phyloP scores from a whole-genome alignment of 202 grass and related monocot species.

The Panicum hallii region DNA sequence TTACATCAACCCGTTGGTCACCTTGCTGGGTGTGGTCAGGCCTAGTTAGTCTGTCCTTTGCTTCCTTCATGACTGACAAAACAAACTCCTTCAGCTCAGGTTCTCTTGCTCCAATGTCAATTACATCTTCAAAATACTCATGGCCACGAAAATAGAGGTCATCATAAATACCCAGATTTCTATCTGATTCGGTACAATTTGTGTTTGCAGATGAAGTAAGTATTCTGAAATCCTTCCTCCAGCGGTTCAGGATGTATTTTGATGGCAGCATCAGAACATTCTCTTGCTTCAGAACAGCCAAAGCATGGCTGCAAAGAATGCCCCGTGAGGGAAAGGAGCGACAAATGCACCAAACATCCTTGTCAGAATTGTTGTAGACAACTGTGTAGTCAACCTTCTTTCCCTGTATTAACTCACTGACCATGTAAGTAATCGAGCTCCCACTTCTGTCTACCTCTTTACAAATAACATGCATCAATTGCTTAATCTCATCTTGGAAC shows the following conservation, averaged over 20 bases:
- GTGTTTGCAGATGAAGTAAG: constrained; percentile 48
- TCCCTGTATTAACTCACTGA: constrained; percentile 83
- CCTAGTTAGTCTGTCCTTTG: constrained; percentile 66
- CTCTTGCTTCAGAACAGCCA: constrained; percentile 84
- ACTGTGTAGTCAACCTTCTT: constrained; percentile 92
- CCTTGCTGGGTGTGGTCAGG: constrained; percentile 51
- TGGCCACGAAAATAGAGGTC: constrained; percentile 65
- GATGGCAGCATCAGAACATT: constrained; percentile 79
- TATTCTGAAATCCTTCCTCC: constrained; percentile 95
- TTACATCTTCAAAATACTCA: constrained; percentile 70
- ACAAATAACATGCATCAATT: constrained; percentile 94
- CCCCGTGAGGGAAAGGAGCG: constrained; percentile 87
- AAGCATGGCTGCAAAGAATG: constrained; percentile 89
- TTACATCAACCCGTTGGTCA: constrained; percentile 76
- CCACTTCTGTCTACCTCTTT: constrained; percentile 79
- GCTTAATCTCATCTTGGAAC: constrained; percentile 92
- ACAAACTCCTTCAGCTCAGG: constrained; percentile 92
- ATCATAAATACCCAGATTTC: constrained; percentile 62
- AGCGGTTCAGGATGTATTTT: constrained; percentile 90
- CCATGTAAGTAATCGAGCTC: constrained; percentile 73
- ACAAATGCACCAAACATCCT: constrained; percentile 97
- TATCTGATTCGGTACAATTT: constrained; percentile 38
- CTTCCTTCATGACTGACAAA: constrained; percentile 71
- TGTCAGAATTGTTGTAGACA: constrained; percentile 78
- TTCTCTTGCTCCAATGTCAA: constrained; percentile 79